Percentiles rank a stretch among this genome's conserved stretches.
Conservation (phyloP, 1,139 yeast species). For the Yamadazyma atmosphaerica region DNA sequence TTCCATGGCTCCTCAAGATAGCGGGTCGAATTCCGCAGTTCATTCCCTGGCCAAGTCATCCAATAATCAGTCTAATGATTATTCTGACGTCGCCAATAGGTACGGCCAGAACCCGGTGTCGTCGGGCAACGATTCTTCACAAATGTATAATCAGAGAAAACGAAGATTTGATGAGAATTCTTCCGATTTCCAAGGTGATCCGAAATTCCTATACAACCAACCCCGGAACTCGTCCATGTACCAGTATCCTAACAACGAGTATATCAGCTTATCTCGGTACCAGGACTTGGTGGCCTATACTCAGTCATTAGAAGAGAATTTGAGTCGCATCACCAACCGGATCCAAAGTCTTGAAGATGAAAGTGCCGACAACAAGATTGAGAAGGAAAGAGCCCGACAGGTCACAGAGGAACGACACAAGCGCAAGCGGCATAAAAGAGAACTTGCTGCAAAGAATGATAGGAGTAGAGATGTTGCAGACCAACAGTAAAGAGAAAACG, state of each 20-base stretch:
- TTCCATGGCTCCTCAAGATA: not conserved
- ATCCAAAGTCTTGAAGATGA: slow-evolving; percentile 17
- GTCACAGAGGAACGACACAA: slow-evolving; percentile 10
- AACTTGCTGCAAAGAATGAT: not conserved
- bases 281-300: slow-evolving; percentile 38
- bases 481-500: too few species aligned
- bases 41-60: slow-evolving; percentile 4
- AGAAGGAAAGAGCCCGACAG: slow-evolving; percentile 16
- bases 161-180: not conserved
- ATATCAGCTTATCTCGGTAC: slow-evolving; percentile 30
- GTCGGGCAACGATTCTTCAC: too few species aligned
- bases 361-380: slow-evolving; percentile 17
- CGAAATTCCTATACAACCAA: slow-evolving; percentile 9
- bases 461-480: not conserved
- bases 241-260: slow-evolving; percentile 16
- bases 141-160: not conserved
- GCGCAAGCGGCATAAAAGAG: slow-evolving; percentile 9
- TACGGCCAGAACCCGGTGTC: not conserved
- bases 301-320: slow-evolving; percentile 30
- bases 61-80: not conserved
- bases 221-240: slow-evolving; percentile 11
- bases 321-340: slow-evolving; percentile 26
- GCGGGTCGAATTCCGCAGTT: not conserved
- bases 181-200: slow-evolving; percentile 6
- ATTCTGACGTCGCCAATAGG: not conserved